These are phyloP conservation scores for Clarireedia homoeocarpa DNA, from an alignment of 2,329 filamentous ascomycete genomes.

Conservation along the genomic window DNA sequence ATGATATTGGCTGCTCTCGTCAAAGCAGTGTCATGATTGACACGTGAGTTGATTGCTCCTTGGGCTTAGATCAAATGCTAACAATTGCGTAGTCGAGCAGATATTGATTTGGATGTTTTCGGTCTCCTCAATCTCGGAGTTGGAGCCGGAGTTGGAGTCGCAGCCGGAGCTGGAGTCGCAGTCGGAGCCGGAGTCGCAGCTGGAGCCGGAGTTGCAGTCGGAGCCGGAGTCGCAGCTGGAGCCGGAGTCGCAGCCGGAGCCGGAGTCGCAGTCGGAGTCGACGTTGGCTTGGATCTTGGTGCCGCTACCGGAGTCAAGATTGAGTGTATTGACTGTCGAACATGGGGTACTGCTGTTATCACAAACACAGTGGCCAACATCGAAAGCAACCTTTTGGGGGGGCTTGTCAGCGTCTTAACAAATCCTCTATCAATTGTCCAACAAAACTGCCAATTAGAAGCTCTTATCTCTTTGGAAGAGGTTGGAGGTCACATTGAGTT, in stretches of 20 bases:
- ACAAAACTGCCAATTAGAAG: conserved; percentile 14
- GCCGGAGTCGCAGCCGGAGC: neutral
- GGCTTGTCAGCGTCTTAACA: conserved; percentile 16
- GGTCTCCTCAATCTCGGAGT: neutral
- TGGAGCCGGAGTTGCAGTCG: neutral
- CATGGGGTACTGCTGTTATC: conserved; percentile 20
- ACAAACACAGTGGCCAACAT: conserved; percentile 16
- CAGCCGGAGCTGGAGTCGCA: too few species aligned
- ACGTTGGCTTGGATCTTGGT: conserved; percentile 4
- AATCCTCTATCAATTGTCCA: conserved; percentile 14
- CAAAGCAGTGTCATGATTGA: conserved; percentile 17
- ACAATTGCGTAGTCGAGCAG: conserved; percentile 7
- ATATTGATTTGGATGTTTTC: conserved; percentile 2
- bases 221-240: neutral
- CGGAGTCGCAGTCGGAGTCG: neutral
- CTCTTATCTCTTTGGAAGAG: conserved; percentile 16
- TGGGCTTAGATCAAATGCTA: neutral
- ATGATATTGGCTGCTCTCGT: conserved; percentile 8
- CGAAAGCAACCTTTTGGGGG: conserved; percentile 7
- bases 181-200: too few species aligned
- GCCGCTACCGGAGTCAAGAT: conserved; percentile 5
- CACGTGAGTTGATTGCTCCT: conserved; percentile 11
- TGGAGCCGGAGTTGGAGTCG: neutral
- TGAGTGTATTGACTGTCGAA: conserved; percentile 20
- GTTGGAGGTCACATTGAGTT: conserved; percentile 21